Evolutionary conservation across 345 rosid genomes (phyloP), one percentile per base, ranked within the genome.

Genomic region (Isatis tinctoria): DNA sequence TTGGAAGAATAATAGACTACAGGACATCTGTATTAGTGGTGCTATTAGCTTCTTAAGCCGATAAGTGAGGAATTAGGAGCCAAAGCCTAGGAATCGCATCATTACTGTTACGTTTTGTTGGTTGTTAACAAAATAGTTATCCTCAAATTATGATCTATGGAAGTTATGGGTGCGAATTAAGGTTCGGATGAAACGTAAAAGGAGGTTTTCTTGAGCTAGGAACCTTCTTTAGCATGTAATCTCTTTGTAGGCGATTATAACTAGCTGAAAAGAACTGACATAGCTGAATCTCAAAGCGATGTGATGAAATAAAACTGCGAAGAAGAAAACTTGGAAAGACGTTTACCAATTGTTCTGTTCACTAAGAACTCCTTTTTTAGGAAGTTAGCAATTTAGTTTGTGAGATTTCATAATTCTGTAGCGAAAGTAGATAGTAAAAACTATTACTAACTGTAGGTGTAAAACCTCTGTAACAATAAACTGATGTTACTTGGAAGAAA

Each of bases 261-360:
- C 33, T 18, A 67, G 68, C 26, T 30, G n/a, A 32, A 51, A 60
- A 39, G 74, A 67, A 53, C 53, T 58, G 24, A 40, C 36, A 36
- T 45, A 57, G 45, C 36, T 68, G 12, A 51, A 27, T 72, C 28
- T 60, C 10, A 8, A 35, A 22, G 24, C 2, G n/a, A n/a, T 22
- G 18, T 10, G 27, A 35, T 59, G 41, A 52, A 11, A 37, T 36
- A 49, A 67, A 36, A 52, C n/a, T 57, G 44, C 6, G 0, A 69
- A 6, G 44, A 13, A 32, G 5, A 20, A 58, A 30, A 13, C 14
- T 13, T 52, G 27, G 6, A 36, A 48, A 66, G 33, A 66, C 59
- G 13, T 22, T 13, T 48, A 47, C 41, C 18, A 10, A 12, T 47
- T 33, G 3, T 10, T 24, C 11, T 52, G 48, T 26, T 24, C 60